Evolutionary conservation across 805 yeast genomes (phyloP), one percentile per base, ranked within the genome.

Genomic region (Komagataella mondaviorum): DNA sequence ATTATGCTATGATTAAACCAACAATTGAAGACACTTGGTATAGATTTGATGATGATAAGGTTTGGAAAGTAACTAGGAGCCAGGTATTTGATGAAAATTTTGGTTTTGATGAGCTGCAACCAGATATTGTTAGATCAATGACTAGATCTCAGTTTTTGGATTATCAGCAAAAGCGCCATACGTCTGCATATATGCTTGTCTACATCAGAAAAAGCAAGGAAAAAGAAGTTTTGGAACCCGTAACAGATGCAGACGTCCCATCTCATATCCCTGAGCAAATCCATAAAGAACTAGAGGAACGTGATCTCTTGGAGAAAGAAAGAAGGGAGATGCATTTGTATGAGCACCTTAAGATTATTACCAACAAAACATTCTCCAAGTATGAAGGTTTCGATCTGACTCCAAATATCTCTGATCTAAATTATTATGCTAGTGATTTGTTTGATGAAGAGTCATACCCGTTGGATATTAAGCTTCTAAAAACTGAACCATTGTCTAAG

Each of bases 131-230:
- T 18, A 69, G 75, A 45, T 69, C 68, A 50, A 66, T 85, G 68
- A 67, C 83, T 0, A 73, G 84, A 58, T 68, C 68, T 14, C 83
- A 84, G 55, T 83, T 79, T 51, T 81, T 80, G 54, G 82, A 76
- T 49, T 82, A 83, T 54, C 72, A 76, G 47, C 69, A 85, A 24
- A 78, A 87, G 56, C 80, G 96, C 48, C 93, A 88, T 44, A 90
- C 98, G 0, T 87, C 93, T 46, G 99, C 99, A 1, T 93, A 93
- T 62, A 93, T 93, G 99, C 77, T 93, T 67, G 98, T 93, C 2
- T 93, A 93, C 63, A 77, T 90, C 55, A 76, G 95, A 51, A 80
- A 86, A 60, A 68, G 76, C 2, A 76, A 76, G 45, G 65, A 80
- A 44, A 72, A 71, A 2, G 74, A 73, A 10, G 72, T 91, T 14